Evolutionary conservation across 306 rosid genomes (phyloP), one percentile per base, ranked within the genome.

Genomic region (Chamaecrista fasciculata): DNA sequence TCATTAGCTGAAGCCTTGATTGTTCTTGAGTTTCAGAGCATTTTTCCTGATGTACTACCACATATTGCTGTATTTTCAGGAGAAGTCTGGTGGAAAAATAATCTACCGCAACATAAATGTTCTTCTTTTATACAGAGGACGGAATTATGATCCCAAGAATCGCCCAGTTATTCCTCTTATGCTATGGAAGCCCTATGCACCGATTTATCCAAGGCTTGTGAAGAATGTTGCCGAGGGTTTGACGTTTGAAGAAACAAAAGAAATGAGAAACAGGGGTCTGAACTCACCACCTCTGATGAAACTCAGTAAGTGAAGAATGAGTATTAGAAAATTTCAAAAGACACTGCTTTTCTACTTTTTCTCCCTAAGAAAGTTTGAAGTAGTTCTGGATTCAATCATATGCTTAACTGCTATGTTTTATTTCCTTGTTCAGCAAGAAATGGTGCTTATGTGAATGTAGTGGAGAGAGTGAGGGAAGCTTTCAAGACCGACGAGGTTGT

Each of bases 131-230:
- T 94, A 82, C 53, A 78, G 95, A 26, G 98, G 98, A 42, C 75
- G 91, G 16, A 85, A 88, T 67, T 94, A 94, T 63, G 91, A 90
- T 76, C 87, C 88, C 20, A 78, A 84, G 44, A 83, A 74, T 64
- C 83, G 85, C 48, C 95, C 96, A 0, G 75, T 80, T 36, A 84
- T 94, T 20, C 98, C 97, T 55, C 76, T 86, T 34, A 94, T 94
- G 97, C 70, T 94, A 55, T 94, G 98, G 98, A 94, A 82, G 76
- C 98, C 96, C n/a, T 90, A 90, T 67, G 83, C 96, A 5, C 97
- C 95, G 4, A 85, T 94, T 63, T 94, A 94, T 76, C 92, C 92
- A 6, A 90, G 79, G 86, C 98, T 94, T 80, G 96, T 94, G 75
- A 90, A 79, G 82, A 88, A 81, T 79, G 85, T 82, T 44, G 79